These are phyloP conservation scores for Talaromyces sp. DNA, from an alignment of 2,329 filamentous ascomycete species.

Conservation along the genomic window DNA sequence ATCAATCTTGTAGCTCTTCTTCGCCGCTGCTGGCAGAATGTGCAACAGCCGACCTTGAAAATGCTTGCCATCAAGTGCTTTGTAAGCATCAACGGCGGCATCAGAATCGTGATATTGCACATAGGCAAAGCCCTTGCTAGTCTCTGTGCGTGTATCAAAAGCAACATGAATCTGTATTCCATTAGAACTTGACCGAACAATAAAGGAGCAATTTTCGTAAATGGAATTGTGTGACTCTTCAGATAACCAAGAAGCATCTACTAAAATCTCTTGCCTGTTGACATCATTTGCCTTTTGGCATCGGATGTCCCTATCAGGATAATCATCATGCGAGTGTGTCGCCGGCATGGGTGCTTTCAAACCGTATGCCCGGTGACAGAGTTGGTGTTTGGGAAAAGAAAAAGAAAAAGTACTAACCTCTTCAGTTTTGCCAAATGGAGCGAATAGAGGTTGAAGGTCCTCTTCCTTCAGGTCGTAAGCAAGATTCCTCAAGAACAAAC, in stretches of 20 bases:
- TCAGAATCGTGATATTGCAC: conserved; percentile 74
- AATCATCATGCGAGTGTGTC: conserved; percentile 76
- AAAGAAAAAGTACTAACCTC: conserved; percentile 69
- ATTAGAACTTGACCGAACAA: conserved; percentile 44
- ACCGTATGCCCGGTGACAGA: conserved; percentile 9
- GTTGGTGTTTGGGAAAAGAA: background rate
- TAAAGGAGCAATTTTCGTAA: conserved; percentile 23
- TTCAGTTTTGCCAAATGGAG: conserved; percentile 71
- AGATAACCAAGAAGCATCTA: conserved; percentile 96
- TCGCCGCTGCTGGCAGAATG: conserved; percentile 80
- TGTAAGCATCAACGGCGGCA: conserved; percentile 76
- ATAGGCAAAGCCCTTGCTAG: conserved; percentile 88
- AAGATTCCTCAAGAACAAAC: conserved; percentile 87
- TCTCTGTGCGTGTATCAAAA: conserved; percentile 67
- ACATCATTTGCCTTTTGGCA: conserved; percentile 84
- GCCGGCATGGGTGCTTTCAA: conserved; percentile 17
- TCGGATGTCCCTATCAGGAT: conserved; percentile 99
- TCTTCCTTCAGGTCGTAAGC: conserved; percentile 77
- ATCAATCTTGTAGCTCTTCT: conserved; percentile 79
- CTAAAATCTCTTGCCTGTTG: conserved; percentile 95
- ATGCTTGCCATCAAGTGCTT: conserved; percentile 76
- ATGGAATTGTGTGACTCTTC: conserved; percentile 53
- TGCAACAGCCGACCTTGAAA: conserved; percentile 94
- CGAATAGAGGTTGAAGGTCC: conserved; percentile 73
- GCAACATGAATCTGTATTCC: conserved; percentile 78